phyloP scores from a whole-genome alignment of 305 asterid genomes.

The Rubia occidens region DNA sequence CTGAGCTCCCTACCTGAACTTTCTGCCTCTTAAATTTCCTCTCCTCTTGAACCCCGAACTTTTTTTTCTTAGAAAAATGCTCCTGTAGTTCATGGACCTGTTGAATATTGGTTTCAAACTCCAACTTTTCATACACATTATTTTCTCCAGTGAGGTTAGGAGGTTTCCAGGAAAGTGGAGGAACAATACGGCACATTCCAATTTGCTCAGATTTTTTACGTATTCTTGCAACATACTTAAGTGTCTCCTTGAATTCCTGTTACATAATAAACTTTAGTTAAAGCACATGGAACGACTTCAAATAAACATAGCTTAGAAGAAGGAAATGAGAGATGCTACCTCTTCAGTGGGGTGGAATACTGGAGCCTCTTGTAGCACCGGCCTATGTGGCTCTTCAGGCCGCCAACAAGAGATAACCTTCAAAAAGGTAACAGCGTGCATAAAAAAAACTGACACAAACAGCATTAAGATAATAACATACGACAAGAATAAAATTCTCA shows the following conservation, averaged over 20 bases:
- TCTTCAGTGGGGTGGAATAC: constrained; percentile 64
- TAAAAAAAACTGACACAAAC: neutral
- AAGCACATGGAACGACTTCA: neutral
- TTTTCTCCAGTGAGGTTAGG: constrained; percentile 38
- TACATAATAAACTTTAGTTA: constrained; percentile 17
- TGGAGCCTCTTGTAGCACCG: constrained; percentile 59
- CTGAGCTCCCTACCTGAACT: constrained; percentile 17
- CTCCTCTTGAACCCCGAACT: constrained; percentile 26
- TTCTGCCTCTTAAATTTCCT: constrained; percentile 27
- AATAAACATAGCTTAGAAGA: constrained; percentile 7
- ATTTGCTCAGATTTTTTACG: constrained; percentile 47
- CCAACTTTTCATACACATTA: constrained; percentile 36
- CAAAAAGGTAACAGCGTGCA: constrained; percentile 19
- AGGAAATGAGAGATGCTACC: constrained; percentile 31
- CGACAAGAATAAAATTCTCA: neutral
- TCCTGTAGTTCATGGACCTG: constrained; percentile 39
- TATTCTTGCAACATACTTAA: constrained; percentile 55
- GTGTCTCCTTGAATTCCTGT: constrained; percentile 75
- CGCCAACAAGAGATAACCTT: constrained; percentile 66
- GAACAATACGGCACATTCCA: constrained; percentile 90
- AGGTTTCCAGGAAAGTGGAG: constrained; percentile 78
- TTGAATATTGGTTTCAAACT: constrained; percentile 45
- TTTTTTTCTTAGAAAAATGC: constrained; percentile 27
- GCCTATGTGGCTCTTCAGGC: constrained; percentile 45
- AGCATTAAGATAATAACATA: neutral